Percentiles rank a stretch among this genome's conserved stretches.
Evolutionary conservation across 129 eudicot species (phyloP).

Genomic region (Ambrosia artemisiifolia): DNA sequence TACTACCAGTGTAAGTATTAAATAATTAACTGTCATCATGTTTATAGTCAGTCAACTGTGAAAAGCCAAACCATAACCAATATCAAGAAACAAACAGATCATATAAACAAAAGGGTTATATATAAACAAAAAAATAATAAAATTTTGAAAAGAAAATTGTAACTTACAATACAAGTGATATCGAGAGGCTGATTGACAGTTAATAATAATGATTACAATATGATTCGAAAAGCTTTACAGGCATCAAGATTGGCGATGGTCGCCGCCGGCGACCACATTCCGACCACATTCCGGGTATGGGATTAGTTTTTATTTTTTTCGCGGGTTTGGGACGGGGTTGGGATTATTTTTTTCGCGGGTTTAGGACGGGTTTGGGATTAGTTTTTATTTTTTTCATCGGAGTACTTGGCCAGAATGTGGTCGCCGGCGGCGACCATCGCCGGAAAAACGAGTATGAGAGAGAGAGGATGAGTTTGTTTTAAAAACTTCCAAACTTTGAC

Average conservation of each 20-base stretch:
- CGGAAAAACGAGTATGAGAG: no score
- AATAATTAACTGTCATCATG: neutral
- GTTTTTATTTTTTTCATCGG: no score
- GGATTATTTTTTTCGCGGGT: no score
- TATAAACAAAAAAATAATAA: neutral
- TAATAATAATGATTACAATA: constrained; percentile 29
- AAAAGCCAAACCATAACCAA: constrained; percentile 29
- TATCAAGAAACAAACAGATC: constrained; percentile 19
- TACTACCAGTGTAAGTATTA: neutral
- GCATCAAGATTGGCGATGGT: constrained; percentile 27
- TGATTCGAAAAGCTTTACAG: constrained; percentile 19
- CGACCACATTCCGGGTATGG: no score
- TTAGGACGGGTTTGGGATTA: no score
- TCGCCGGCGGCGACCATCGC: no score
- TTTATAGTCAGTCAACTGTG: neutral
- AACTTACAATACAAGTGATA: constrained; percentile 30
- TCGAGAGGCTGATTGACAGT: constrained; percentile 20
- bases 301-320: no score
- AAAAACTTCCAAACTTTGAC: no score
- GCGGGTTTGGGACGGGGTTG: no score
- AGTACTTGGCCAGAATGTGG: no score
- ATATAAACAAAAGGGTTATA: constrained; percentile 17
- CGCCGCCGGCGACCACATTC: no score
- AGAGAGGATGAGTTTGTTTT: no score
- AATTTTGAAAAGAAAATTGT: neutral